Base-by-base conservation (phyloP, 371 early-diverging fungal genomes). In the Mycotypha africana region DNA sequence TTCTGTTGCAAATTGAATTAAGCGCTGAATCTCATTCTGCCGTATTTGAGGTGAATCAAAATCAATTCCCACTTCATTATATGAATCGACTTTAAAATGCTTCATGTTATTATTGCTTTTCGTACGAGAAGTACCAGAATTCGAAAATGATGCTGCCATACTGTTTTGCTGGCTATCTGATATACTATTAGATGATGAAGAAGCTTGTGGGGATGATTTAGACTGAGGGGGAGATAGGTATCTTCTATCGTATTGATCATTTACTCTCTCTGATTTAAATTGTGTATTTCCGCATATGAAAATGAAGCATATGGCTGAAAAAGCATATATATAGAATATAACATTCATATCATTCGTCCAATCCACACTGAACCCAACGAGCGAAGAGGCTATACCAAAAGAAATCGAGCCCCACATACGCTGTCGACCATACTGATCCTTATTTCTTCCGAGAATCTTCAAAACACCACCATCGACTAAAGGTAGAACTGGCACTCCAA, bases 341-440 rank as follows among this genome's bases (percentile, higher is more conserved):
- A 65, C 64, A 43, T 74, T 70, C 71, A 70, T 70, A 28, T 74
- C 69, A 16, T 61, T 56, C 16, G 69, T 67, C 68, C 67, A 68
- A 31, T 74, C 71, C 1, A 65, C 60, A 23, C 68, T 66, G 39
- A 68, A 64, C 14, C 75, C 75, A 0, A 70, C 75, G 23, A 74
- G 35, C 2, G 67, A 66, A 1, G 69, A 70, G 1, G 75, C 71
- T 6, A 74, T 58, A 37, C 75, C 75, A 43, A 68, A 70, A 8
- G 75, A 58, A 26, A 74, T 70, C 7, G 75, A 74, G 11, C 75
- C 75, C 60, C 60, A 74, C 75, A 74, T 74, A 21, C 75, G 66
- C 42, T 74, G 75, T 15, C 71, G 56, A 16, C 75, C 75, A 41
- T 74, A 74, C 22, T 68, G 71, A 34, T 74, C 69, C 46, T 74